Evolutionary conservation across 1,284 basidiomycete genomes (phyloP).

Genomic region (Sporisorium graminicola): DNA sequence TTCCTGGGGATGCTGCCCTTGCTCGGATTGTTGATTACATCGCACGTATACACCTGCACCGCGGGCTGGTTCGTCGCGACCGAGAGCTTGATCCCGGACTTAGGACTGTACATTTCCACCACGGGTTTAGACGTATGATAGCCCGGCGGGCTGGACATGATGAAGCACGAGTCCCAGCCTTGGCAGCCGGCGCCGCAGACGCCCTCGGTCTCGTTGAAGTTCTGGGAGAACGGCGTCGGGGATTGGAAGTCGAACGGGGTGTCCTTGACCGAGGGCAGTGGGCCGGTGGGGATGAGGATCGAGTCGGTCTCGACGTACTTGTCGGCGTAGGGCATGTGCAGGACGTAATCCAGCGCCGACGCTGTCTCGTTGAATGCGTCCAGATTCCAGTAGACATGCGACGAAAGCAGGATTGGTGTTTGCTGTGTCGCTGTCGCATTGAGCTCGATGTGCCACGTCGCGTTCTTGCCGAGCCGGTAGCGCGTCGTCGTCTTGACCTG

Average conservation of each 20-base stretch:
- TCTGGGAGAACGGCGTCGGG: constrained; percentile 42
- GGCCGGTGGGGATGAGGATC: constrained; percentile 62
- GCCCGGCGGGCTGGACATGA: constrained; percentile 59
- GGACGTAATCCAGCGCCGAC: constrained; percentile 53
- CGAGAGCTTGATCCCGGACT: constrained; percentile 57
- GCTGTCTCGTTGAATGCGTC: constrained; percentile 52
- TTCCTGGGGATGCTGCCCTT: constrained; percentile 62
- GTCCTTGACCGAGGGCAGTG: constrained; percentile 36
- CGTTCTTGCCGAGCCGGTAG: constrained; percentile 49
- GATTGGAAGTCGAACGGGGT: constrained; percentile 59
- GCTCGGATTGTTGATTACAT: constrained; percentile 41
- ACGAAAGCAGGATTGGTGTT: constrained; percentile 66
- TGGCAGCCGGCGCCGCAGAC: constrained; percentile 57
- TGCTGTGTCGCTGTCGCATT: constrained; percentile 45
- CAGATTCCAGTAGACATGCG: constrained; percentile 67
- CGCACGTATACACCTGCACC: constrained; percentile 62
- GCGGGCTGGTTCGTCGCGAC: constrained; percentile 56
- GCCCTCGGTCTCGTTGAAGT: constrained; percentile 57
- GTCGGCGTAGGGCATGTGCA: constrained; percentile 60
- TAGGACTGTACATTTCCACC: constrained; percentile 57
- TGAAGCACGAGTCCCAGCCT: constrained; percentile 64
- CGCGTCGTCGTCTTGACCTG: constrained; percentile 37
- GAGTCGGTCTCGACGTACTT: constrained; percentile 55
- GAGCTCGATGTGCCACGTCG: constrained; percentile 54
- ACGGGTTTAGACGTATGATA: constrained; percentile 37